A percentile compares a stretch with the other conserved stretches of the same genome.
Evolutionary conservation across 1,139 yeast species (phyloP).

Genomic region (Dujonia santamariae): DNA sequence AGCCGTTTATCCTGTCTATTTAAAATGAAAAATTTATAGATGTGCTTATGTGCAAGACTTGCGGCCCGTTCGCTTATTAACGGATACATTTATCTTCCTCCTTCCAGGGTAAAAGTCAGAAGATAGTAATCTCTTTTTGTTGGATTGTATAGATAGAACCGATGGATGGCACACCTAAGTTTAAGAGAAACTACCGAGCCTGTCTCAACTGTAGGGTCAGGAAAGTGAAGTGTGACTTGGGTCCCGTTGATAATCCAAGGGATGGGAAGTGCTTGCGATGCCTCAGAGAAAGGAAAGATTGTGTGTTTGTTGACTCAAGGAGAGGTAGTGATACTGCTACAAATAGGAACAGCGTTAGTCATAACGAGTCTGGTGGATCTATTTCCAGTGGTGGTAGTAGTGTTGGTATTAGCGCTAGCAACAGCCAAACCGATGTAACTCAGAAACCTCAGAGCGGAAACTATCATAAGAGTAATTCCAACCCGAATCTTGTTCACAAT

Average conservation of each 20-base stretch:
- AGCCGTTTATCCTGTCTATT: no score
- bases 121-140: no score
- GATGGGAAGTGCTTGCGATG: conserved; percentile 88
- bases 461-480: background rate
- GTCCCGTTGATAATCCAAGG: conserved; percentile 67
- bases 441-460: background rate
- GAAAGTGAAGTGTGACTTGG: conserved; percentile 83
- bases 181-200: conserved; percentile 71
- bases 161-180: conserved; percentile 19
- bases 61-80: no score
- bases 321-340: conserved; percentile 55
- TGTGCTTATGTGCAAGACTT: no score
- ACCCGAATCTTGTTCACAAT: background rate
- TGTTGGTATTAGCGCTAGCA: conserved; percentile 35
- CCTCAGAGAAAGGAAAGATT: conserved; percentile 72
- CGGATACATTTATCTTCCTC: no score
- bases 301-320: conserved; percentile 68
- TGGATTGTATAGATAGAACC: no score
- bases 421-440: background rate
- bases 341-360: background rate
- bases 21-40: no score
- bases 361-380: background rate
- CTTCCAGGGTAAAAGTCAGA: no score
- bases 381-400: conserved; percentile 12
- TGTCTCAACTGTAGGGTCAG: conserved; percentile 80